Evolutionary conservation across 2,329 filamentous ascomycete species (phyloP), one percentile per base, ranked within the genome.

Genomic region (Exophiala alcalophila): DNA sequence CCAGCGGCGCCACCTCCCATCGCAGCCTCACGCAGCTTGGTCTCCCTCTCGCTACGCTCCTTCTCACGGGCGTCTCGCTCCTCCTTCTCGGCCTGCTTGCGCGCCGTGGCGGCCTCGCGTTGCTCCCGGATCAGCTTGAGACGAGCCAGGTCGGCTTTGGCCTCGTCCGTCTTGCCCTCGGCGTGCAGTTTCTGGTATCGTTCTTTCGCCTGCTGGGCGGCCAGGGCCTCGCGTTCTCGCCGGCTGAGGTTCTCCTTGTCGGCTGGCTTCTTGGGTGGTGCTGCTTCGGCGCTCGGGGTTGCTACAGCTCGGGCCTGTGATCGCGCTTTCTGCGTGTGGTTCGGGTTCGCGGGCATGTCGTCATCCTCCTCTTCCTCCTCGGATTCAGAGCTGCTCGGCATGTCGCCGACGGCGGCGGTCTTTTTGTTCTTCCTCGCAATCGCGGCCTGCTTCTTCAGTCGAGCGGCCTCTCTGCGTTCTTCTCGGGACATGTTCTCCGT

Each of bases 141-240:
- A 42, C 92, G 79, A 46, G 88, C 91, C 56, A 97, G 62, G 67
- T 98, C 92, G 4, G 86, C 83, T 64, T 87, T 84, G 33, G 91
- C 90, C 74, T 96, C 86, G 49, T 98, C 92, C 30, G 92, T 97
- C 80, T 97, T 97, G 59, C 91, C 91, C 61, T 89, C 85, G 44
- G 89, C 86, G 60, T 96, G 91, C 58, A 96, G 66, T 69, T 94
- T 94, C 73, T 88, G 79, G 62, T 95, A 96, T 55, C 82, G 78
- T 72, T 95, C 90, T 65, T 89, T 90, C 20, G 87, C 88, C 63
- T 91, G 85, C 51, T 84, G 83, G 1, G 90, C 90, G 69, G 95
- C 85, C 23, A 92, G 61, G 2, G 90, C 86, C 71, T 97, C 83
- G 14, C 81, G 70, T 70, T 86, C 83, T 20, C 80, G 74, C 35